Evolutionary conservation across 805 yeast genomes (phyloP), one percentile per base, ranked within the genome.

Genomic region (Scheffersomyces ergatensis): DNA sequence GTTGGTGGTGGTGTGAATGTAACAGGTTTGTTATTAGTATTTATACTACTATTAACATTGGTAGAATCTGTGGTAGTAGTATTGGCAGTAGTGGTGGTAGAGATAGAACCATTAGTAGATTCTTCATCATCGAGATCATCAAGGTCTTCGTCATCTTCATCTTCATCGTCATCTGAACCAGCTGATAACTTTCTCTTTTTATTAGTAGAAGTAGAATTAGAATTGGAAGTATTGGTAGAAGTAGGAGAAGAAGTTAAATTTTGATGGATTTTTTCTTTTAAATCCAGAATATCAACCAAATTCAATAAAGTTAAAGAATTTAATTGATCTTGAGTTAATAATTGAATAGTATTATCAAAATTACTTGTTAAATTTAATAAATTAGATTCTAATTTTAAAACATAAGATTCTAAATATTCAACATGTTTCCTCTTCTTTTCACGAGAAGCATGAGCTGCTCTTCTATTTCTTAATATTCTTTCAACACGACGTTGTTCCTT

Each of bases 371-470:
- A 53, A 21, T 39, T 39, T 13, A 47, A 44, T 44, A 62, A 44
- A 53, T 66, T 67, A 30, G 49, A 47, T 46, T 73, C 80, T 50
- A 78, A 62, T 25, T 62, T 57, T 32, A 59, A 51, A 29, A 76
- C 81, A 49, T 77, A 78, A 29, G 70, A 62, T 63, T 92, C 97
- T 50, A 93, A 74, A 47, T 78, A 81, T 63, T 89, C 96, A 42
- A 93, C 84, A 59, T 92, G 96, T 58, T 82, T 80, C 60, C 98
- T 79, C 77, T 92, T 92, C 78, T 92, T 90, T 60, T 93, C 99
- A 50, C 99, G 79, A 21, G 96, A 87, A 39, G 96, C 96, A 62
- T 92, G 98, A 36, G 99, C 99, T 13, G 98, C 98, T 60, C 92
- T 85, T 57, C 98, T 80, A 65, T 92, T 92, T 60, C 99, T 78